These are phyloP conservation scores for Nicotiana tomentosiformis DNA, from an alignment of 257 asterid genomes.

Conservation along the genomic window DNA sequence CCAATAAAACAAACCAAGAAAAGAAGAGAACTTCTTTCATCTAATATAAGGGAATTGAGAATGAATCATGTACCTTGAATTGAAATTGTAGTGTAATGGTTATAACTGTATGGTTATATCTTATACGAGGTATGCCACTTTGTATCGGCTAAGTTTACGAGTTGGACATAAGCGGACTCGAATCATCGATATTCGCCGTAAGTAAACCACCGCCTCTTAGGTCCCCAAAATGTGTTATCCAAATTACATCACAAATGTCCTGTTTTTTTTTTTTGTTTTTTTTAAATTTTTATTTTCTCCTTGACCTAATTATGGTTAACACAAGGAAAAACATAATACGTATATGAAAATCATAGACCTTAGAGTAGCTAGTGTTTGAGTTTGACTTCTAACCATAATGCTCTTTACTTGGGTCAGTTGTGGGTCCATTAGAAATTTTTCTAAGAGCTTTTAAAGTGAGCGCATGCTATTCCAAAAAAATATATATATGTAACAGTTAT, in stretches of 20 bases:
- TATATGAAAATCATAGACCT: not conserved
- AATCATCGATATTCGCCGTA: too few relatives aligned
- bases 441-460: not conserved
- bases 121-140: too few relatives aligned
- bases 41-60: not conserved
- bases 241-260: not conserved
- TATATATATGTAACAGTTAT: too few relatives aligned
- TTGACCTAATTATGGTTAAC: not conserved
- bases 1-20: not conserved
- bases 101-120: too few relatives aligned
- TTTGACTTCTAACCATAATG: not conserved
- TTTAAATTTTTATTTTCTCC: not conserved
- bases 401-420: not conserved
- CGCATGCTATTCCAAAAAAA: not conserved
- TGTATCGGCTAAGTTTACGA: too few relatives aligned
- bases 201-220: too few relatives aligned
- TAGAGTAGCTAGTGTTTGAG: not conserved
- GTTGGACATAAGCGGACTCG: too few relatives aligned
- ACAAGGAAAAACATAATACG: not conserved
- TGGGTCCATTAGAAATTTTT: not conserved
- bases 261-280: not conserved
- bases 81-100: not conserved
- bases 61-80: not conserved
- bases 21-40: not conserved
- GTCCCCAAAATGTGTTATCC: not conserved